Evolutionary conservation across 2,329 filamentous ascomycete genomes (phyloP), one percentile per base, ranked within the genome.

Genomic region (Fusarium sarcochroum): DNA sequence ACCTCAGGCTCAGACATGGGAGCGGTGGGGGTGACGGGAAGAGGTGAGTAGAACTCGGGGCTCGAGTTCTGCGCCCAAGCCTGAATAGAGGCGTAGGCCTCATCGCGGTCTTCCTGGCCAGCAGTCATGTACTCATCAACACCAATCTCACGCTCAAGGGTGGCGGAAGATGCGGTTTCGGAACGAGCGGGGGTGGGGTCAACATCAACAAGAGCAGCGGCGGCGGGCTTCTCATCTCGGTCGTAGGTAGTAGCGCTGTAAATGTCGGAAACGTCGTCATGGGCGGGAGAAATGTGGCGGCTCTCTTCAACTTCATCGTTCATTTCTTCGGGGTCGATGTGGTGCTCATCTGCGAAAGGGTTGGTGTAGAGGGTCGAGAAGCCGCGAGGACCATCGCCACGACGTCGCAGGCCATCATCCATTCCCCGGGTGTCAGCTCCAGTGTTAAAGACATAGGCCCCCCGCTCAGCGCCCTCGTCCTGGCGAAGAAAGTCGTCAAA

Each of bases 401-500:
- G 84, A 50, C 85, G 84, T 54, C 87, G 84, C 50, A 87, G 77
- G 9, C 84, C 84, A 14, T 83, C 80, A 21, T 81, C 78, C 30
- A 78, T 73, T 25, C 75, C 69, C 34, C 76, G 78, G 10, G 80
- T 67, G 52, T 88, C 81, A 13, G 85, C 77, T 13, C 88, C 85
- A 9, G 85, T 85, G 73, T 89, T 88, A 76, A 86, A 87, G 40
- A 90, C 83, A 67, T 82, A 87, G 1, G 87, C 81, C 40, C 87
- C 87, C 57, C 82, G 81, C 68, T 88, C 87, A 60, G 81, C 84
- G n/a, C 67, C 76, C 40, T 77, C 73, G 52, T 89, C 87, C 38
- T 82, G 81, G 47, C 79, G 79, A 54, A 90, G 75, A 63, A 90
- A 88, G 69, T 89, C 87, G 68, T 90, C 88, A 72, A 90, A 90